phyloP scores from a whole-genome alignment of 306 rosid genomes.

The Medicago lupulina region DNA sequence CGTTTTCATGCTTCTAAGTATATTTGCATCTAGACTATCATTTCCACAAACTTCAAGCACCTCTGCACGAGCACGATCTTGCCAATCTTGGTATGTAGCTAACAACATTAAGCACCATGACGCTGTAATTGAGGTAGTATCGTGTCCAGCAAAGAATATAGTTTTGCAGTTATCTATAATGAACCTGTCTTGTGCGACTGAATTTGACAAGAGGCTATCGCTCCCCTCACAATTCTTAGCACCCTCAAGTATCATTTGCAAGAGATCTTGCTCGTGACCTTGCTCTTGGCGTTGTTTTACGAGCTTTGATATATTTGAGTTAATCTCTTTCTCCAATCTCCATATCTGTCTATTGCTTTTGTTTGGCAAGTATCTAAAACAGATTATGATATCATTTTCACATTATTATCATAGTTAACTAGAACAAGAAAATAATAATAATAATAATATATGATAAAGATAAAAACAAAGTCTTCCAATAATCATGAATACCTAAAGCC shows the following conservation, averaged over 20 bases:
- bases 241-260: conserved; percentile 71
- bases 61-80: conserved; percentile 50
- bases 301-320: conserved; percentile 51
- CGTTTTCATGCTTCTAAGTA: conserved; percentile 49
- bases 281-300: conserved; percentile 49
- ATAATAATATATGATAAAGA: background rate
- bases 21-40: conserved; percentile 36
- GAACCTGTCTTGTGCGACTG: conserved; percentile 43
- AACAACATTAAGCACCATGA: conserved; percentile 57
- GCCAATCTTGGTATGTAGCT: conserved; percentile 56
- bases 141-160: conserved; percentile 57
- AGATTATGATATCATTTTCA: conserved; percentile 2
- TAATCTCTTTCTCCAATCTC: conserved; percentile 67
- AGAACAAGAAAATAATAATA: conserved; percentile 3
- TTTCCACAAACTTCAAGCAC: conserved; percentile 48
- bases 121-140: conserved; percentile 49
- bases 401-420: background rate
- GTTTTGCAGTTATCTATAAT: conserved; percentile 62
- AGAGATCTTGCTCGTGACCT: conserved; percentile 58
- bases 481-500: conserved; percentile 54
- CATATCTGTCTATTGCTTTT: conserved; percentile 57
- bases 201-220: conserved; percentile 24
- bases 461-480: background rate
- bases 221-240: conserved; percentile 42
- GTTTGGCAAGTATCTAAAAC: conserved; percentile 53